These are phyloP conservation scores for Pyrenochaeta sp. DNA, from an alignment of 2,329 filamentous ascomycete genomes.

Conservation along the genomic window DNA sequence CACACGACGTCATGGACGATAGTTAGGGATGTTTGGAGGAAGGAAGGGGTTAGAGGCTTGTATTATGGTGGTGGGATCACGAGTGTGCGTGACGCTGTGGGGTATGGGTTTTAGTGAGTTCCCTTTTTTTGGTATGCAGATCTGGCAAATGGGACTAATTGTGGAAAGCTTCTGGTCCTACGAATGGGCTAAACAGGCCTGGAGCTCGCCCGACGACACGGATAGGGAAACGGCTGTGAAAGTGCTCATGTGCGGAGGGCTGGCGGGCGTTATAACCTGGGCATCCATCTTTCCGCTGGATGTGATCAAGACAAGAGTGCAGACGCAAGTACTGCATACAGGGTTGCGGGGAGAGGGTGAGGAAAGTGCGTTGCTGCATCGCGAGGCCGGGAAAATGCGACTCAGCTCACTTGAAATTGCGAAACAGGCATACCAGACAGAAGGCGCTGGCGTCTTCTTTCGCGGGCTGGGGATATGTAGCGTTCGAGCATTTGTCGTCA, in stretches of 20 bases:
- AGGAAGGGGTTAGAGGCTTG: constrained; percentile 71
- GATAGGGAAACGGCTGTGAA: constrained; percentile 64
- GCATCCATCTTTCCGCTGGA: constrained; percentile 89
- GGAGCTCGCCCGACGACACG: constrained; percentile 57
- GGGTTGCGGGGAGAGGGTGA: constrained; percentile 19
- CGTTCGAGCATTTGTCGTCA: constrained; percentile 86
- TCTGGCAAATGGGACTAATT: neutral
- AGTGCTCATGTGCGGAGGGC: constrained; percentile 81
- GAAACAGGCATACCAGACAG: constrained; percentile 71
- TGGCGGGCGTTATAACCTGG: constrained; percentile 91
- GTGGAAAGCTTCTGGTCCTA: constrained; percentile 81
- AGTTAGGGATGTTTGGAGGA: constrained; percentile 66
- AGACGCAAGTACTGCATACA: constrained; percentile 66
- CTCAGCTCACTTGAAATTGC: constrained; percentile 71
- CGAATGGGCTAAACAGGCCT: constrained; percentile 72
- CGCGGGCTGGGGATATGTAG: constrained; percentile 84
- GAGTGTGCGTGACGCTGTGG: constrained; percentile 81
- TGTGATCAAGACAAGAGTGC: constrained; percentile 91
- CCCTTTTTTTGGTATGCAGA: neutral
- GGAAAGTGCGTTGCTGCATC: constrained; percentile 28
- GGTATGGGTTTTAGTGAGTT: constrained; percentile 90
- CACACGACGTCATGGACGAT: constrained; percentile 67
- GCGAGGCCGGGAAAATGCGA: constrained; percentile 35
- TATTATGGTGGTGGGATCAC: constrained; percentile 86
- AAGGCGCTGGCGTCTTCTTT: constrained; percentile 80